Evolutionary conservation across 148 eudicot species (phyloP).

Genomic region (Rhododendron henanense): DNA sequence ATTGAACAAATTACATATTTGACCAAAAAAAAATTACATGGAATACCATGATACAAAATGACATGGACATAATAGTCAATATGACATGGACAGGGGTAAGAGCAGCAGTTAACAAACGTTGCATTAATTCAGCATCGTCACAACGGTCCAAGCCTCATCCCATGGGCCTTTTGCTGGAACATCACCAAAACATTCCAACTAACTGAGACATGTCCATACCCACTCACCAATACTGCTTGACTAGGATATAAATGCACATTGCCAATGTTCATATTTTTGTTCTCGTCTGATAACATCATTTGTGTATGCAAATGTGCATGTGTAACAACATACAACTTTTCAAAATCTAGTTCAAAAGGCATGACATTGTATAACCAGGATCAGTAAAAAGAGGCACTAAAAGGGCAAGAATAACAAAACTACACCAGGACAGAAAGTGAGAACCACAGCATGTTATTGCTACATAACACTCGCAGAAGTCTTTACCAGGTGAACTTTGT

Average conservation of each 20-base stretch:
- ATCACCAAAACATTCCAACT: neutral
- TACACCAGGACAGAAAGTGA: neutral
- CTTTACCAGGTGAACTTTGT: conserved; percentile 79
- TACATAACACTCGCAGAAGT: neutral
- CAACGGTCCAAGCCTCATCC: neutral
- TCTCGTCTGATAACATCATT: neutral
- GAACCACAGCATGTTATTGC: neutral
- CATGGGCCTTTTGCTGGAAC: neutral
- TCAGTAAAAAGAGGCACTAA: neutral
- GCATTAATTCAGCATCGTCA: neutral
- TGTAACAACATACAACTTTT: neutral
- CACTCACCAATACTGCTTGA: neutral
- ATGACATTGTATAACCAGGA: neutral
- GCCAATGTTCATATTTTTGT: neutral
- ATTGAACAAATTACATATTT: neutral
- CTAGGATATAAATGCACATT: neutral
- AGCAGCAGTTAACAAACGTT: neutral
- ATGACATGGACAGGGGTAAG: neutral
- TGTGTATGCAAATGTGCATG: neutral
- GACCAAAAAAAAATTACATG: neutral
- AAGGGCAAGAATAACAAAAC: neutral
- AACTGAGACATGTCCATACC: neutral
- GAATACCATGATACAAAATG: neutral
- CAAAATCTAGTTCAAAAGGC: neutral
- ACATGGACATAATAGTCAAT: neutral